Base-by-base conservation (phyloP, 1,139 yeast genomes). In the Blastobotrys malaysiensis region DNA sequence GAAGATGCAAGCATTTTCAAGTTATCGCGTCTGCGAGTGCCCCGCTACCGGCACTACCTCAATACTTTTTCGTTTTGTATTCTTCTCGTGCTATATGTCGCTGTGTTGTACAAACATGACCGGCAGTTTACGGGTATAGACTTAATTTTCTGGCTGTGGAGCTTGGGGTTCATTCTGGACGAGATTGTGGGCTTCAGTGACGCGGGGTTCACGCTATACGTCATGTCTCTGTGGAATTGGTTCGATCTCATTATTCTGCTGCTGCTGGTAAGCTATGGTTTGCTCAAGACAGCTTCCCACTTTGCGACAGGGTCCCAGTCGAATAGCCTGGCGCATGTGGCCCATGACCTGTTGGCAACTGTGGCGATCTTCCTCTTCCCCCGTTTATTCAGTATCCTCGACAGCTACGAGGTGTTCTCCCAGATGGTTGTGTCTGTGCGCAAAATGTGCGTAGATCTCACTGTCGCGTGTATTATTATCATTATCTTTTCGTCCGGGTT, bases 331-430 rank as follows among this genome's bases (percentile, higher is more conserved):
- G 45, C 46, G 14, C 45, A 73, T 27, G 54, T 72, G 5, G 68
- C 77, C 16, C 77, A 75, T 59, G 68, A 79, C 44, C 61, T 72
- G 18, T 70, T 74, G 47, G 81, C 82, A 9, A 76, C 81, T 1
- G 75, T 80, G 3, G 81, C 85, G 0, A 80, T 82, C 43, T 69
- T 81, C 27, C 67, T 82, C 44, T 71, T 82, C 45, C 86, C 86
- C 0, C 66, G 86, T 43, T 72, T 80, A 51, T 73, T 82, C 45
- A 75, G 83, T 2, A 73, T 80, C 2, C 75, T 82, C 59, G 83
- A 81, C 65, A 78, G 78, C 58, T 79, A 79, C 61, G 77, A 77
- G 57, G 78, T 79, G 54, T 80, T 81, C 69, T 78, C 81, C 54
- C 70, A 80, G 65, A 78, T 81, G 59, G 72, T 81, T 13, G 69